Evolutionary conservation across 2,329 filamentous ascomycete genomes (phyloP), one percentile per base, ranked within the genome.

Genomic region (Claviceps paspali): DNA sequence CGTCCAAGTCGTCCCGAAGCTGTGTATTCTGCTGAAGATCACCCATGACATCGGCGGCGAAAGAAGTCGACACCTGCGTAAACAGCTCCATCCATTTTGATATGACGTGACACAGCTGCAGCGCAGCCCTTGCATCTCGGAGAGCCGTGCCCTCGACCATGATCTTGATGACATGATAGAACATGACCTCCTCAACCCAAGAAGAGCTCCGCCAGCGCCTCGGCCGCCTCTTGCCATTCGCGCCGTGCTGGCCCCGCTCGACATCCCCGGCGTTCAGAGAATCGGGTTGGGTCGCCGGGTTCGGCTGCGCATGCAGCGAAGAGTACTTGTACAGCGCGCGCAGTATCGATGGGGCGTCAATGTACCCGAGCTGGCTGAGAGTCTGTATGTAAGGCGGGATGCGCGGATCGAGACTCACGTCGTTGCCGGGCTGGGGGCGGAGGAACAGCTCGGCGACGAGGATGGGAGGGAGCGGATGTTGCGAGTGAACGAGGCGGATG

Each of bases 161-260:
- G 0, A 79, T 82, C 59, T 92, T 94, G 2, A 85, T 84, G 35
- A 98, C 85, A 3, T 87, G 78, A 56, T 94, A 92, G 51, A 95
- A 80, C 59, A 96, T 83, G 35, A 91, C 79, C 60, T 95, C 94
- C 54, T 98, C 91, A 0, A 80, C 56, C 41, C 62, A 62, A 44
- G 72, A 76, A 1, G 73, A 77, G 52, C 57, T 70, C 36, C 54
- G 60, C 73, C 74, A 79, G 42, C 65, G 54, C 22, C 52, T 40
- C 1, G 43, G 34, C 38, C 47, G 42, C 17, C 50, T 48, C 6
- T 48, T 46, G 12, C 45, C 43, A 12, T 38, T 43, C 5, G 44
- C 34, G 37, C 40, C 34, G 41, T 18, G 19, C 30, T 33, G 35
- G 10, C 36, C 22, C 22, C 39, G 26, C 14, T 44, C 28, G n/a